phyloP scores from a whole-genome alignment of 225 moss, liverwort and hornwort genomes.

The Polytrichum commune region DNA sequence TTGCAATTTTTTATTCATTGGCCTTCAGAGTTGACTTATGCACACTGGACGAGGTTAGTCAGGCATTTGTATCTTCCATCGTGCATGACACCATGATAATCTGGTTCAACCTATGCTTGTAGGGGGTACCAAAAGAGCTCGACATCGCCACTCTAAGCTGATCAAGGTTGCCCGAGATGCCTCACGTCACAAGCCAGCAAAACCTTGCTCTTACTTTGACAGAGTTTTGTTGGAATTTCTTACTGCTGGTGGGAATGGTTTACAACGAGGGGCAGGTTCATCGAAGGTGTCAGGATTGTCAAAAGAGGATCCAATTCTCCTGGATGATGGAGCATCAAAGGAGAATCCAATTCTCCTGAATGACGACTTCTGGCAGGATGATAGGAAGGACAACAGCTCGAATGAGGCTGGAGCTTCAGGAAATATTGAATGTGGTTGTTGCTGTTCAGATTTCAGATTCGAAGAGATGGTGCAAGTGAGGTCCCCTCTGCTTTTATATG shows the following conservation, averaged over 20 bases:
- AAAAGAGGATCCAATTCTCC: too few relatives aligned
- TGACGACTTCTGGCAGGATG: constrained; percentile 8
- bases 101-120: not conserved
- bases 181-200: constrained; percentile 5
- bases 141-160: constrained; percentile 18
- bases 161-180: constrained; percentile 26
- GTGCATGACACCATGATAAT: not conserved
- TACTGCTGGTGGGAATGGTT: constrained; percentile 12
- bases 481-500: too few relatives aligned
- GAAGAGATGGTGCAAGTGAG: constrained; percentile 58
- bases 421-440: constrained; percentile 78
- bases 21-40: too few relatives aligned
- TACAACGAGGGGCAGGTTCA: not conserved
- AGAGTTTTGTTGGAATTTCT: constrained; percentile 40
- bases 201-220: constrained; percentile 41
- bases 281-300: constrained; percentile 12
- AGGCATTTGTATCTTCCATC: not conserved
- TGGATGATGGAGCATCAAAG: too few relatives aligned
- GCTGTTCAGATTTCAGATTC: constrained; percentile 61
- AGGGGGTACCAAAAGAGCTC: constrained; percentile 27
- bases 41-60: too few relatives aligned
- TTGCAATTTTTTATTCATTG: not conserved
- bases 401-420: constrained; percentile 25
- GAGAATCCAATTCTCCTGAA: not conserved
- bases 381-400: constrained; percentile 2